Conservation (phyloP, 805 yeast genomes). For the Cyberlindnera maritima region DNA sequence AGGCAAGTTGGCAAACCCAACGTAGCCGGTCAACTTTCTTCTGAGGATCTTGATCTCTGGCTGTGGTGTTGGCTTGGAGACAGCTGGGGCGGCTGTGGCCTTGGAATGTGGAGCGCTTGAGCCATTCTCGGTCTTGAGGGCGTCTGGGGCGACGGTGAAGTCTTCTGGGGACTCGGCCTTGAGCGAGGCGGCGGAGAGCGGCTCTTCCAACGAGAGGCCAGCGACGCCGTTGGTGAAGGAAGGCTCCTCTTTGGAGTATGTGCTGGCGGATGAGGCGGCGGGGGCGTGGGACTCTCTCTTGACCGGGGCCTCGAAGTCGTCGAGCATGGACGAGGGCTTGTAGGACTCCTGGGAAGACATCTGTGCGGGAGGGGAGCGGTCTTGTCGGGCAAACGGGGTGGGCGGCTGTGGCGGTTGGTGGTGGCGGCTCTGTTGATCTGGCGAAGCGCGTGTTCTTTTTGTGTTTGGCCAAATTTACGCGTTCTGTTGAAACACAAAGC, state of each 20-base stretch:
- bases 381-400: too few relatives aligned
- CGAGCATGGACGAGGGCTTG: slow-evolving; percentile 15
- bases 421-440: neutral
- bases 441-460: slow-evolving; percentile 8
- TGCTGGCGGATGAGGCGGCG: neutral
- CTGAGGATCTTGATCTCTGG: slow-evolving; percentile 59
- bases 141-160: neutral
- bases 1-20: slow-evolving; percentile 96
- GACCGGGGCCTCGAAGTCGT: slow-evolving; percentile 6
- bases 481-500: slow-evolving; percentile 8
- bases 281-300: slow-evolving; percentile 8
- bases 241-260: neutral
- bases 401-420: neutral
- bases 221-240: neutral
- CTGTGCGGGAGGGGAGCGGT: too few relatives aligned
- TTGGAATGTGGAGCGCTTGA: slow-evolving; percentile 4
- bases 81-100: slow-evolving; percentile 1
- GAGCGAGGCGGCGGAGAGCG: neutral
- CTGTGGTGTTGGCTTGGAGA: slow-evolving; percentile 24
- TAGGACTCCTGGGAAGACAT: slow-evolving; percentile 8
- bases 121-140: slow-evolving; percentile 9
- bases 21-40: slow-evolving; percentile 86
- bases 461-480: slow-evolving; percentile 5
- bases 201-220: neutral
- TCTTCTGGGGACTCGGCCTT: neutral